A percentile compares a stretch with the other conserved stretches of the same genome.
These are phyloP conservation scores for Pisolithus orientalis DNA, from an alignment of 768 basidiomycete genomes.

Conservation along the genomic window DNA sequence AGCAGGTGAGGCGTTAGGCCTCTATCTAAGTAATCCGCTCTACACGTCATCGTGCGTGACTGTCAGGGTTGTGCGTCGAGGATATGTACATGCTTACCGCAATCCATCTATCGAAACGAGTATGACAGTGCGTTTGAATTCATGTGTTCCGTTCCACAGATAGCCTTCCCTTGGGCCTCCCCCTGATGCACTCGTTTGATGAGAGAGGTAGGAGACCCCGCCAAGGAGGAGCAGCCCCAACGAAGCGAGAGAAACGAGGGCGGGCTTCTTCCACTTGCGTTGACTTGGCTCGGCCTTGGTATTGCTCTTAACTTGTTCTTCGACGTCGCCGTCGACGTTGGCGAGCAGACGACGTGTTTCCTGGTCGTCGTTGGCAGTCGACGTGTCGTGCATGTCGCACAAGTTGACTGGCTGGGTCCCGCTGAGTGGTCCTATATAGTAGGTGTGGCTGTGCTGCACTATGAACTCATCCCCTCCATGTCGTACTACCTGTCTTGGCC, in stretches of 20 bases:
- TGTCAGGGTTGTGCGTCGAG: background rate
- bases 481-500: background rate
- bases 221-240: conserved; percentile 13
- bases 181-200: background rate
- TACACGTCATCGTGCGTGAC: conserved; percentile 21
- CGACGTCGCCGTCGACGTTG: conserved; percentile 6
- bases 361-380: conserved; percentile 13
- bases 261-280: conserved; percentile 4
- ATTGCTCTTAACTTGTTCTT: background rate
- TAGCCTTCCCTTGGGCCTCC: conserved; percentile 24
- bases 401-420: too few relatives aligned
- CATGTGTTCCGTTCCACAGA: conserved; percentile 76
- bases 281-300: background rate
- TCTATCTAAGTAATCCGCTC: conserved; percentile 83
- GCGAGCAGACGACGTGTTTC: conserved; percentile 19
- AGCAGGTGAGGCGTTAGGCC: conserved; percentile 81
- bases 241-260: conserved; percentile 6
- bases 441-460: conserved; percentile 17
- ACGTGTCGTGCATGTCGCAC: background rate
- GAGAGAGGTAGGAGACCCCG: conserved; percentile 4
- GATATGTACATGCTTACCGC: conserved; percentile 37
- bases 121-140: conserved; percentile 73
- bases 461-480: background rate
- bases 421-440: too few relatives aligned
- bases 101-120: conserved; percentile 87